Base-by-base conservation (phyloP, 2,329 filamentous ascomycete genomes). In the Tolypocladium nubicola region DNA sequence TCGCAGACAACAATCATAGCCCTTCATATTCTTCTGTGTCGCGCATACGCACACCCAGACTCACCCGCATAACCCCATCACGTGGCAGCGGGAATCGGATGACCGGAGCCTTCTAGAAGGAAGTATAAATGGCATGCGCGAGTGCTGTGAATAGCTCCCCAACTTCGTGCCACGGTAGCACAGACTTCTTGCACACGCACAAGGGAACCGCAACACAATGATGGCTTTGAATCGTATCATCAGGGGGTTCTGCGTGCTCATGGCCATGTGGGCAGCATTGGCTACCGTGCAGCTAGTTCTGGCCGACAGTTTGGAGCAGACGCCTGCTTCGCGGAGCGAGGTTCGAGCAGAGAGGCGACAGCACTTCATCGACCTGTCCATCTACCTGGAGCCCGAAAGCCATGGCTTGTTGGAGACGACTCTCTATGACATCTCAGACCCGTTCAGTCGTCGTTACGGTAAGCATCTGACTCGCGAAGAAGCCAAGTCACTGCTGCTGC, bases 351-450 rank as follows among this genome's bases (percentile, higher is more conserved):
- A 10, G 21, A 26, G n/a, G 6, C 30, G 26, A 35, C 49, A 52
- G 11, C 16, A 10, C 4, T 11, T 37, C 49, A 14, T 52, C 33
- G 30, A 37, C n/a, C 23, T 52, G 49, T 35, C 26, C 16, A 37
- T 52, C 26, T 52, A 9, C 30, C 49, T 52, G 49, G 13, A 35
- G 30, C 49, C 49, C 9, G 16, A 52, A 11, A 61, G 66, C 41
- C 56, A 60, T 1, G 52, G 63, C 1, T 49, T 63, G 2, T 57
- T 82, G 33, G 78, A 79, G 56, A 66, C 73, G 53, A 72, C 74
- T 2, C 68, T 82, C 13, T 61, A 75, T 49, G 71, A 77, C 26
- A 74, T 82, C 61, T 80, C 79, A 2, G 76, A 78, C 0, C 80
- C 80, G 0, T 69, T 67, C 5, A 71, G 77, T 57, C 57, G 65